A percentile compares a stretch with the other conserved stretches of the same genome.
Conservation (phyloP, 495 filamentous ascomycete genomes). For the Alectoria sarmentosa region DNA sequence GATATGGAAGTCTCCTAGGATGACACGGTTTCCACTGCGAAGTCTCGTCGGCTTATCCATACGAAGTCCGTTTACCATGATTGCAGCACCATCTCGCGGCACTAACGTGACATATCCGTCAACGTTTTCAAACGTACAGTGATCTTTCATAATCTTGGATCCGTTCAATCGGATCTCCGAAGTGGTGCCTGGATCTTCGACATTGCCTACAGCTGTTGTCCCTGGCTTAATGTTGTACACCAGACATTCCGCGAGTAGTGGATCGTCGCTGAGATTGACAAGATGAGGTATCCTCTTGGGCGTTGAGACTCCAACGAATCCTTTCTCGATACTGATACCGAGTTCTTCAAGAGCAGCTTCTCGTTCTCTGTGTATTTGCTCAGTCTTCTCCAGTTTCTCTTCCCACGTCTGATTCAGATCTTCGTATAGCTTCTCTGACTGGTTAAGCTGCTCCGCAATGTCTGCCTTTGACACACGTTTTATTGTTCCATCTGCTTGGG, state of each 20-base stretch:
- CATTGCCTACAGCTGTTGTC: conserved; percentile 85
- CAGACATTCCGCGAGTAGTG: conserved; percentile 89
- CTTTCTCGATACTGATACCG: conserved; percentile 98
- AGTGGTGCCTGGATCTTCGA: conserved; percentile 68
- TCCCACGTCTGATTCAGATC: conserved; percentile 99
- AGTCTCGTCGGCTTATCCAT: conserved; percentile 76
- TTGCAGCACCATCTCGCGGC: conserved; percentile 79
- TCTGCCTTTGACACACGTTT: conserved; percentile 98
- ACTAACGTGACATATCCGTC: conserved; percentile 87
- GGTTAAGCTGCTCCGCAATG: conserved; percentile 91
- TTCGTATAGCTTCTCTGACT: conserved; percentile 91
- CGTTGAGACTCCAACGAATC: conserved; percentile 89
- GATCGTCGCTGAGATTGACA: conserved; percentile 96
- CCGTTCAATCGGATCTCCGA: conserved; percentile 92
- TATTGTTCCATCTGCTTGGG: conserved; percentile 71
- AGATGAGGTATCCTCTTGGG: conserved; percentile 99
- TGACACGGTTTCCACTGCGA: conserved; percentile 88
- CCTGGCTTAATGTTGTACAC: conserved; percentile 98
- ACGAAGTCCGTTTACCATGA: conserved; percentile 95
- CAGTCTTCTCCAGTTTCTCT: conserved; percentile 88
- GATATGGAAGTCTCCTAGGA: conserved; percentile 97
- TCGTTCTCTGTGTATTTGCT: conserved; percentile 94
- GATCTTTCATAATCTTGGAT: conserved; percentile 81
- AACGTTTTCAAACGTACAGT: conserved; percentile 88
- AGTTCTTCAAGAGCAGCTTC: conserved; percentile 93